These are phyloP conservation scores for Oidiodendron maius DNA, from an alignment of 495 filamentous ascomycete species.

Conservation along the genomic window DNA sequence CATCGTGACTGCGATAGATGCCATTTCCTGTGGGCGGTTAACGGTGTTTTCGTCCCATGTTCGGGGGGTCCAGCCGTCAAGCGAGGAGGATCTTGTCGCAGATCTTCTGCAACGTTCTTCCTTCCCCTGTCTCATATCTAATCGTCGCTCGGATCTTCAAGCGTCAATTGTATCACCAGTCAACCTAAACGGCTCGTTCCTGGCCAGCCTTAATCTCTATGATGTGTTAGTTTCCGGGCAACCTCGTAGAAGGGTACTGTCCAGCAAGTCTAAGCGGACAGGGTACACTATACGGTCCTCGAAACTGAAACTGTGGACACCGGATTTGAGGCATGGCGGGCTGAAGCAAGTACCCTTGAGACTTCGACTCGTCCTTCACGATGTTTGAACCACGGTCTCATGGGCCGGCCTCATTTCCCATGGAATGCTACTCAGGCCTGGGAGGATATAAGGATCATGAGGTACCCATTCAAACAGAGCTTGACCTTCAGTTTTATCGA, in stretches of 20 bases:
- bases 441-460: slow-evolving; percentile 12
- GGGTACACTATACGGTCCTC: not conserved
- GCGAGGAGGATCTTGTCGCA: slow-evolving; percentile 14
- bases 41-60: not conserved
- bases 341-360: slow-evolving; percentile 3
- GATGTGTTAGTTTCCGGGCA: slow-evolving; percentile 3
- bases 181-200: not conserved
- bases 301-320: slow-evolving; percentile 18
- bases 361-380: not conserved
- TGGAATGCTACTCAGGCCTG: not conserved
- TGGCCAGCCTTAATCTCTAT: slow-evolving; percentile 6
- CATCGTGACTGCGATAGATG: no score
- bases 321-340: slow-evolving; percentile 12
- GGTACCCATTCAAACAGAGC: not conserved
- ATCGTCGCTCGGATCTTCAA: slow-evolving; percentile 4
- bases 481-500: slow-evolving; percentile 20
- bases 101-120: slow-evolving; percentile 6
- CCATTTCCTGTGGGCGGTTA: no score
- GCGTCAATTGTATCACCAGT: not conserved
- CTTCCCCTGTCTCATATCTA: slow-evolving; percentile 19
- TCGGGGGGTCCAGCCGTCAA: slow-evolving; percentile 10
- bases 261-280: not conserved
- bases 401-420: slow-evolving; percentile 15
- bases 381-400: slow-evolving; percentile 13
- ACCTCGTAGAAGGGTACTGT: not conserved